Base-by-base conservation (phyloP, 345 rosid genomes). In the Durio zibethinus region DNA sequence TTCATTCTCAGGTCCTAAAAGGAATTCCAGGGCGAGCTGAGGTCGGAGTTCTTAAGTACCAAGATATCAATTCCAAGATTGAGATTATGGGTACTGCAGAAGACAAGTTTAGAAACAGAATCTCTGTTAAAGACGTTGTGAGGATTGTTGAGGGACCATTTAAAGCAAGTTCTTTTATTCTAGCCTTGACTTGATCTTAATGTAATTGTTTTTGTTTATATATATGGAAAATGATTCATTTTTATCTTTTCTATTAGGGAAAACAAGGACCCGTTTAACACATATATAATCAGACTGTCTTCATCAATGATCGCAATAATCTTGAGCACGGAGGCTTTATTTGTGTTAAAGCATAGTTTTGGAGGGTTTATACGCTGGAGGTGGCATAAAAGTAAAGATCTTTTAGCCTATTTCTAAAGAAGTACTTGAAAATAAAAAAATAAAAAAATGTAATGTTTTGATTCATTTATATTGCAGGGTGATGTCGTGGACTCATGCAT, bases 201-300 rank as follows among this genome's bases (percentile, higher is more conserved):
- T 54, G 35, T 68, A 53, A 68, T 61, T 62, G 62, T 71, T 64
- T 61, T 42, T 73, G 42, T 27, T 53, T 53, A 4, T n/a, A 63
- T 29, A n/a, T n/a, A n/a, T n/a, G 20, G 43, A 33, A 29, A 43
- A 63, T n/a, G 14, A 20, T 15, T 21, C 42, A 29, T 15, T 63
- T 33, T 48, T 60, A 35, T 54, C 15, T 80, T 35, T 72, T 33
- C 38, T 80, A 18, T 76, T 38, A 94, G 97, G 98, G 96, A 59
- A 92, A 90, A 77, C 97, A 89, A 89, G 97, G 98, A 80, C 94
- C 97, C 21, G 97, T 93, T 53, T 93, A 83, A 80, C 97, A 93
- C 86, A 89, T 93, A 72, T 93, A 76, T 68, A 90, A 84, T 78
- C 92, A 90, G 65, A 79, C 92, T 56, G 74, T 94, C 73, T 94